Percentiles rank a stretch among this genome's conserved stretches.
Evolutionary conservation across 1,284 basidiomycete genomes (phyloP).

Genomic region (Phlebopus sp.): DNA sequence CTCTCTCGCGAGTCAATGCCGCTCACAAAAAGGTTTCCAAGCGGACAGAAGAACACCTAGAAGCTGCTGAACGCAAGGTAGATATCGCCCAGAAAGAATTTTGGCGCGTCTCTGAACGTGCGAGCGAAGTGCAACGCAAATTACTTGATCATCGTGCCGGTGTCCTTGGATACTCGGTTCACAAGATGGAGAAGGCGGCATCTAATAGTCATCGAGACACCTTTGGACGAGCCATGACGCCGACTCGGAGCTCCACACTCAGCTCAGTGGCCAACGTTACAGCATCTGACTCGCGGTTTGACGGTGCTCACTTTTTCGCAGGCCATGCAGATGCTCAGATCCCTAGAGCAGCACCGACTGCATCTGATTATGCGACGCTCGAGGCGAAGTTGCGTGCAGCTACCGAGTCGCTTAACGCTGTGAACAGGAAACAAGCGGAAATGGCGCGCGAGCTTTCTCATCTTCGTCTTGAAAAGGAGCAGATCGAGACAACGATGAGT

Average conservation of each 20-base stretch:
- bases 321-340: constrained; percentile 67
- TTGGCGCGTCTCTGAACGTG: constrained; percentile 59
- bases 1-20: constrained; percentile 64
- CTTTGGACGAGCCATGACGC: constrained; percentile 44
- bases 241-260: constrained; percentile 47
- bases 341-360: constrained; percentile 34
- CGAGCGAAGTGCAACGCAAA: constrained; percentile 55
- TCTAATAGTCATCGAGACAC: constrained; percentile 29
- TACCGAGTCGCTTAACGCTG: constrained; percentile 51
- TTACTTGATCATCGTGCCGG: constrained; percentile 76
- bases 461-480: constrained; percentile 60
- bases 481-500: constrained; percentile 58
- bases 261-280: constrained; percentile 51
- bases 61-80: constrained; percentile 63
- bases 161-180: constrained; percentile 69
- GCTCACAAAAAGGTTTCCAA: constrained; percentile 58
- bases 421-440: constrained; percentile 59
- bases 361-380: constrained; percentile 42
- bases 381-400: constrained; percentile 61
- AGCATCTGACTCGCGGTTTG: constrained; percentile 57
- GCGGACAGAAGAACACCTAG: constrained; percentile 69
- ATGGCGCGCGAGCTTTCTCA: constrained; percentile 58
- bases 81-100: constrained; percentile 67
- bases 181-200: constrained; percentile 55
- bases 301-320: constrained; percentile 79